Evolutionary conservation across 805 yeast species (phyloP).

Genomic region (Candida cerambycidarum): DNA sequence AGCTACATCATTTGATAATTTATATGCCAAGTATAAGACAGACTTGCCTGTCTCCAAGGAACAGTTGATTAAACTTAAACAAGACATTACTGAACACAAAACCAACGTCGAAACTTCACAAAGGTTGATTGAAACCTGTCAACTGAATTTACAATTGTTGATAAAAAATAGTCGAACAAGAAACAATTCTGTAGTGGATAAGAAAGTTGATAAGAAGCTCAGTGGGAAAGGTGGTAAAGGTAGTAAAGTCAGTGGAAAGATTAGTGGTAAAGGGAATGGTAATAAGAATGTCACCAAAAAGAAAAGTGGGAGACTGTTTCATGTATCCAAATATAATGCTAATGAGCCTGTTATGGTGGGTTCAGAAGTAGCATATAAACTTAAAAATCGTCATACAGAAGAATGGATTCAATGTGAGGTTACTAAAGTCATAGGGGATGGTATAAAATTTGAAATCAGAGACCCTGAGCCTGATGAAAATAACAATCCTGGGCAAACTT

Average conservation of each 20-base stretch:
- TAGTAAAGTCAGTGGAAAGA: constrained; percentile 11
- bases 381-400: constrained; percentile 67
- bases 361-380: constrained; percentile 85
- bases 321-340: constrained; percentile 59
- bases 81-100: constrained; percentile 50
- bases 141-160: constrained; percentile 47
- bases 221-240: neutral
- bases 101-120: constrained; percentile 55
- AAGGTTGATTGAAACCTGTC: constrained; percentile 38
- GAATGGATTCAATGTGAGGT: constrained; percentile 98
- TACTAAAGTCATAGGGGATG: constrained; percentile 71
- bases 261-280: constrained; percentile 10
- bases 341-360: constrained; percentile 60
- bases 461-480: constrained; percentile 98
- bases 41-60: constrained; percentile 31
- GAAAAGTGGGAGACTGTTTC: constrained; percentile 45
- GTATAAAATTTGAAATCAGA: constrained; percentile 78
- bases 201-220: neutral
- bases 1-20: constrained; percentile 47
- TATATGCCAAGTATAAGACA: constrained; percentile 17
- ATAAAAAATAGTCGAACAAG: constrained; percentile 22
- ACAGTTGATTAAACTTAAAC: constrained; percentile 40
- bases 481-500: constrained; percentile 83
- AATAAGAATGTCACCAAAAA: constrained; percentile 9
- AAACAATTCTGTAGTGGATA: constrained; percentile 1